phyloP scores from a whole-genome alignment of 148 eudicot genomes.

The Chenopodium formosanum region DNA sequence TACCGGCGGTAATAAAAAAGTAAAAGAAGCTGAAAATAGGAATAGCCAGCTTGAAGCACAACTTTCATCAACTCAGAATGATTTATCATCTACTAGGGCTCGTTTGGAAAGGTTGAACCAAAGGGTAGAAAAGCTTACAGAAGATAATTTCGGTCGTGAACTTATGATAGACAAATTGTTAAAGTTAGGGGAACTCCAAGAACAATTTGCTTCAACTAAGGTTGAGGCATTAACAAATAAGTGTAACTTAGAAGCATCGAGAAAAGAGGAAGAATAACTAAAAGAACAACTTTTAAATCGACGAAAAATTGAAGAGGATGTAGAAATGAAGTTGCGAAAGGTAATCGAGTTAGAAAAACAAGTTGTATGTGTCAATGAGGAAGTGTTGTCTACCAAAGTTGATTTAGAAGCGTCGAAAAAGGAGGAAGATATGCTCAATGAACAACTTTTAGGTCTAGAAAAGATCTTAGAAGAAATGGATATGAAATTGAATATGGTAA shows the following conservation, averaged over 20 bases:
- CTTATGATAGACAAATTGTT: background rate
- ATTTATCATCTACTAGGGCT: background rate
- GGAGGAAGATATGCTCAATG: constrained; percentile 5
- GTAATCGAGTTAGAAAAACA: constrained; percentile 7
- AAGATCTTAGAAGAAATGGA: constrained; percentile 1
- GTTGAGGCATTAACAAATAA: constrained; percentile 11
- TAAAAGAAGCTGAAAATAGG: background rate
- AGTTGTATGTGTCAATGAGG: background rate
- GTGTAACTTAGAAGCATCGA: constrained; percentile 1
- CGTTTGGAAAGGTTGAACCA: background rate
- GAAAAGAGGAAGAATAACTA: background rate
- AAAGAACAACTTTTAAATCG: background rate
- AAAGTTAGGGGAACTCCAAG: constrained; percentile 1
- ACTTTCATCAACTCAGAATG: constrained; percentile 12
- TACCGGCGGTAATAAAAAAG: background rate
- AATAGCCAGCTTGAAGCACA: background rate
- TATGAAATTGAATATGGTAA: background rate
- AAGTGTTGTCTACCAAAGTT: background rate
- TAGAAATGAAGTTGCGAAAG: constrained; percentile 11
- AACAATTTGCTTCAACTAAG: constrained; percentile 9
- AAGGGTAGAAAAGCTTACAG: background rate
- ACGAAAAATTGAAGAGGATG: constrained; percentile 5
- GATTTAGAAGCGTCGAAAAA: background rate
- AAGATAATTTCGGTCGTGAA: background rate
- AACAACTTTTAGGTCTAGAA: background rate